Evolutionary conservation across 2,329 filamentous ascomycete species (phyloP), one percentile per base, ranked within the genome.

Genomic region (Talaromyces islandicus): DNA sequence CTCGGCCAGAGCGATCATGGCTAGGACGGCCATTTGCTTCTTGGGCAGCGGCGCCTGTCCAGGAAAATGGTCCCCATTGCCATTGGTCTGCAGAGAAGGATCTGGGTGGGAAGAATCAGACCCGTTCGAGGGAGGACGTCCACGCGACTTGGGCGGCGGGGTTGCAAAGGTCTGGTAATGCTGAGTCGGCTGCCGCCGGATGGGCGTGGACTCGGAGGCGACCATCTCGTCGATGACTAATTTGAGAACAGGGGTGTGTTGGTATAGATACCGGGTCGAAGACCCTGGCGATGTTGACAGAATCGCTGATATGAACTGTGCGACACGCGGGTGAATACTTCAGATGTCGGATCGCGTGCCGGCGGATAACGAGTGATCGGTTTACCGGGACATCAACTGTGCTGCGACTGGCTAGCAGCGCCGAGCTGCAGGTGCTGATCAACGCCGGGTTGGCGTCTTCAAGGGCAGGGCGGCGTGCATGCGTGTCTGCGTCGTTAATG

Each of bases 1-100:
- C 73, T 99, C 94, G 58, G 90, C 89, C 24, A 99, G 82, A 7
- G 92, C 92, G 62, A 99, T 90, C 65, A 97, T 78, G 1, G 93
- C 93, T 35, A 99, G 80, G 12, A 97, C 84, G 5, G 87, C 83
- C 62, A 99, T 87, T 78, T 97, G 94, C 66, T 82, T 86, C 65
- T 86, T 85, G 0, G 94, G 94, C 19, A 99, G 77, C 0, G 93
- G 92, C 1, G 91, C 90, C 65, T 85, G 60, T 3, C 56, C 57
- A 1, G 64, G 38, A 17, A 63, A 57, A 27, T 69, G 57, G 35
- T 54, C 38, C 24, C 24, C 62, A 25, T 64, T 55, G 7, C 73
- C 72, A 65, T 71, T 62, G 32, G 67, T 64, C 11, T 63, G 63
- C 11, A 67, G 63, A 50, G 70, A 61, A 29, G 71, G 71, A 50